Evolutionary conservation across 371 early-diverging fungal species (phyloP), one percentile per base, ranked within the genome.

Genomic region (Funneliformis caledonium): DNA sequence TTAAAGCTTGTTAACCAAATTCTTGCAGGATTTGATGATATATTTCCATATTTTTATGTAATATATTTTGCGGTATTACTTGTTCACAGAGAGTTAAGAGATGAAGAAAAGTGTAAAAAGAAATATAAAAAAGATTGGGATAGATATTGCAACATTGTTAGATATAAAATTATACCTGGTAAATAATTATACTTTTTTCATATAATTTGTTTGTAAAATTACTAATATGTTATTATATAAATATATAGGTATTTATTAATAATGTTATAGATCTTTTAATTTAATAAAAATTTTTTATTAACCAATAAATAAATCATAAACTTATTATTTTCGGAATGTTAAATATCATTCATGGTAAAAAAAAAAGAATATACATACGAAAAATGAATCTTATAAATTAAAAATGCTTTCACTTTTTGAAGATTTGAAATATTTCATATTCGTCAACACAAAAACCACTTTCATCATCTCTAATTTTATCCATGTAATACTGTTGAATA

Each of bases 101-200:
- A 98, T 83, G 97, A 97, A 73, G 89, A 92, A 69, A 92, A 94
- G 84, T 97, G 98, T 86, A 87, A 86, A n/a, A 86, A 88, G 60
- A 97, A 97, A 88, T 98, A 98, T 86, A 96, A 96, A 43, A 88
- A 90, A 68, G 96, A 95, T 82, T 98, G 98, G 98, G 93, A 95
- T 26, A 86, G 87, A 79, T 98, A 98, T 86, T 93, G 94, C 82
- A 82, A 86, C n/a, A 87, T 88, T 26, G 98, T 98, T 9, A 92
- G 91, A 45, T 96, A 93, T 86, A 89, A 93, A 65, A 95, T 98
- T 77, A 87, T 98, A 81, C 97, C 97, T 62, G 88, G 88, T 75
- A 82, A 70, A 42, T 43, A 14, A 14, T 84, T 82, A 80, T 45
- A 52, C 82, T 60, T 48, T 47, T 72, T 65, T 10, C 9, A 65